Evolutionary conservation across 2,329 filamentous ascomycete species (phyloP), one percentile per base, ranked within the genome.

Genomic region (Fusarium coicis): DNA sequence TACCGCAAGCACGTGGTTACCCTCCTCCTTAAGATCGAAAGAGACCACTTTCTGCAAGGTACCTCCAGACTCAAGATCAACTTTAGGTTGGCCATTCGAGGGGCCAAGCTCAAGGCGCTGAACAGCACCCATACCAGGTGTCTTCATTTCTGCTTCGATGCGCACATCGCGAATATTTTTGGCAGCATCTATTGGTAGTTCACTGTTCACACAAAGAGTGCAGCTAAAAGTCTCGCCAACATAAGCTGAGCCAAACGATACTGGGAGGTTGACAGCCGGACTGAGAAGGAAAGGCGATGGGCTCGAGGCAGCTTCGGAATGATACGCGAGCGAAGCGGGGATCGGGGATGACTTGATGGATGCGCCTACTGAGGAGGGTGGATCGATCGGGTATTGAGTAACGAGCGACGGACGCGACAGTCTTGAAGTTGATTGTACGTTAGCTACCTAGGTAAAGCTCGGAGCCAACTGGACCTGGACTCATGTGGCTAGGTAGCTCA

Each of bases 201-300:
- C 96, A 80, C 98, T 96, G 85, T 97, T 98, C n/a, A 93, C 95
- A 83, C 95, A 97, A 28, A 98, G 87, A 4, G 96, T 97, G 83
- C 96, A 99, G 73, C 92, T 92, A 83, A 99, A 98, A 0, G 92
- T 94, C 84, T 98, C 95, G 77, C 96, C 96, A 26, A 98, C 96
- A 81, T 98, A 98, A 14, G 96, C 95, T 18, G 94, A 96, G 49
- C 95, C 96, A 81, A 99, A 98, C 1, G 94, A 93, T 21, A 95
- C 92, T 15, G 96, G 96, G 3, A 98, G 91, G 52, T 94, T 96
- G 77, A 98, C 88, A 59, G 91, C 86, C 2, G 90, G 90, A 39
- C 87, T 88, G 71, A 92, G 86, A 67, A 91, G 81, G 80, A 90
- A 90, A 11, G 88, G 87, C 19, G 84, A 81, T 8, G 87, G 84